Evolutionary conservation across 257 asterid genomes (phyloP), one percentile per base, ranked within the genome.

Genomic region (Solanum clarkiae): DNA sequence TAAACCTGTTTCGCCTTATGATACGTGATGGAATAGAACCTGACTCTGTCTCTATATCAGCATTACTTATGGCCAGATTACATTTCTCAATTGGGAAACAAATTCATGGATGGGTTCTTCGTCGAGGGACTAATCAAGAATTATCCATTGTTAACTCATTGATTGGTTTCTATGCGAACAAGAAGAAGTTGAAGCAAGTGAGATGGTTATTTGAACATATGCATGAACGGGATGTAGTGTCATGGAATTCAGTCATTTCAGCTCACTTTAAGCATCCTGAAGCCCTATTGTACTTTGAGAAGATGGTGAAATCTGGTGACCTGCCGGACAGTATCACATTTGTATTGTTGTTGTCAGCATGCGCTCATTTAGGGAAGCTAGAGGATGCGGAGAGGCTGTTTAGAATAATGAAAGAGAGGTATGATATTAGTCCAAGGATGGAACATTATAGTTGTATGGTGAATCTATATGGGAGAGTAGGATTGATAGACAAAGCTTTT

Each of bases 401-500:
- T 57, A 57, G 68, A 32, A 82, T 47, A 89, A 94, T 29, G 32
- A 29, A 29, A 29, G 32, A 29, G 32, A 29, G 36, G 88, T 93
- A 91, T 66, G 20, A 63, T 55, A 90, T 94, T 12, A 75, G 82
- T 47, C 97, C 97, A 59, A 85, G 86, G 60, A 90, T 91, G 95
- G 98, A 93, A 88, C 99, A 96, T 72, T 91, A 89, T 90, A 91
- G 93, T 13, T 96, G 99, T 82, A 89, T 94, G 96, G 99, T 93
- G 42, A 94, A 94, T 89, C 94, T 96, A 81, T 96, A 96, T 75
- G 94, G 89, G 60, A 91, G 94, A 83, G 88, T 93, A 1, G 98
- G 98, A 20, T 87, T 90, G 80, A 72, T 93, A 13, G 65, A 86
- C 8, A 84, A 91, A 88, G 99, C 98, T 14, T 87, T 89, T 80